Base-by-base conservation (phyloP, 768 basidiomycete species). In the Chalciporus pseudorubinellus region DNA sequence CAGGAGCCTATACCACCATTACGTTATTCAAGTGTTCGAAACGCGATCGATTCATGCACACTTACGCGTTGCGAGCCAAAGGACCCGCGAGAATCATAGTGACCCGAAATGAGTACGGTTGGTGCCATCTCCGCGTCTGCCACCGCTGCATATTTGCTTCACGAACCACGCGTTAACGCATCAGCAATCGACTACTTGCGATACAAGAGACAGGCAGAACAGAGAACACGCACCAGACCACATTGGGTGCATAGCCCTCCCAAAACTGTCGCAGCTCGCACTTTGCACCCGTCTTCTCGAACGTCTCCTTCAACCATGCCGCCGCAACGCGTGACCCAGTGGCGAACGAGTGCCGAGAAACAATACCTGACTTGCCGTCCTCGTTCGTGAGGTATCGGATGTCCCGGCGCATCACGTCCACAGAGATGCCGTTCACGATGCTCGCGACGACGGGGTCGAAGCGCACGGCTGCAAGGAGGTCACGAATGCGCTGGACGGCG, bases 41-140 rank as follows among this genome's bases (percentile, higher is more conserved):
- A 29, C 4, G 33, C 1, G 34, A 2, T 36, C 1, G 8, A 22
- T 22, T 14, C 40, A 22, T 33, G 29, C 29, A 13, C 34, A 55
- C 60, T 48, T 48, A 69, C 69, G 62, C 82, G 44, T 74, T 80
- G 21, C 77, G 87, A 31, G 81, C 93, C 94, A 64, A 92, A 95
- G 0, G 88, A 88, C 16, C 93, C 93, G 33, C 93, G 85, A 40
- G 88, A 91, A 64, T 97, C 92, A 63, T 95, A 97, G 67, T 95
- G 94, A 2, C 85, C 90, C 50, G 86, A 86, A 46, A 95, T 72
- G 43, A 97, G 74, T 39, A 93, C 81, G 2, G 77, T 84, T 22
- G 83, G 76, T 31, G 75, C 82, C 3, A 83, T 83, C 33, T 84
- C 73, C 39, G 71, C 4, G 39, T 63, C 60, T 7, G 21, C 72